A percentile compares a stretch with the other conserved stretches of the same genome.
These are phyloP conservation scores for Kwoniella sp. DNA, from an alignment of 768 basidiomycete genomes.

Conservation along the genomic window DNA sequence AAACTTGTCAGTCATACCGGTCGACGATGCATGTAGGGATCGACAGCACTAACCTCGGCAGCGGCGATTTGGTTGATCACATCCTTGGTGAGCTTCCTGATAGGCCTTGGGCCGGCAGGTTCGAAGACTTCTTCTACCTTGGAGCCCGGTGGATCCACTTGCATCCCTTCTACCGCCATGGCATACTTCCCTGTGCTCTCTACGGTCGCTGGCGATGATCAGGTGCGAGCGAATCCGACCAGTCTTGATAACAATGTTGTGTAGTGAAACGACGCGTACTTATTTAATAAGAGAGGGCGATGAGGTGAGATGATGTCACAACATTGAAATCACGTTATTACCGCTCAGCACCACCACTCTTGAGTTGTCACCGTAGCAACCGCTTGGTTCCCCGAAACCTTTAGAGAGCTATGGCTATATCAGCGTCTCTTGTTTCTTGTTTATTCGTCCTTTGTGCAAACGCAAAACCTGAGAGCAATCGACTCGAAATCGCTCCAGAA, in stretches of 20 bases:
- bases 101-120: conserved; percentile 58
- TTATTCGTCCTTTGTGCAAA: too few species aligned
- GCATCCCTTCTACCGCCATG: conserved; percentile 15
- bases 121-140: conserved; percentile 19
- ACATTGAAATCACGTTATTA: not conserved
- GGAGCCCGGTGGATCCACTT: conserved; percentile 16
- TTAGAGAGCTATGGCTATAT: too few species aligned
- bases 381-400: not conserved
- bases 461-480: too few species aligned
- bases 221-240: too few species aligned
- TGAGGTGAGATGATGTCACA: conserved; percentile 10
- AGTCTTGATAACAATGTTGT: too few species aligned
- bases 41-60: conserved; percentile 60
- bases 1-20: not conserved
- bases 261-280: too few species aligned
- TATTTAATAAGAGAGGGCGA: too few species aligned
- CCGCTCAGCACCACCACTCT: too few species aligned
- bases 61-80: conserved; percentile 89
- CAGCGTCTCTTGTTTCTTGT: too few species aligned
- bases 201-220: too few species aligned
- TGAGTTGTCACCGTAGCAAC: not conserved
- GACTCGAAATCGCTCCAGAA: too few species aligned
- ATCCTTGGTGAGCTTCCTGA: conserved; percentile 74
- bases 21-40: too few species aligned
- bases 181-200: conserved; percentile 8